Evolutionary conservation across 208 protist genomes (phyloP), one percentile per base, ranked within the genome.

Genomic region (Wallacemonas sp.): DNA sequence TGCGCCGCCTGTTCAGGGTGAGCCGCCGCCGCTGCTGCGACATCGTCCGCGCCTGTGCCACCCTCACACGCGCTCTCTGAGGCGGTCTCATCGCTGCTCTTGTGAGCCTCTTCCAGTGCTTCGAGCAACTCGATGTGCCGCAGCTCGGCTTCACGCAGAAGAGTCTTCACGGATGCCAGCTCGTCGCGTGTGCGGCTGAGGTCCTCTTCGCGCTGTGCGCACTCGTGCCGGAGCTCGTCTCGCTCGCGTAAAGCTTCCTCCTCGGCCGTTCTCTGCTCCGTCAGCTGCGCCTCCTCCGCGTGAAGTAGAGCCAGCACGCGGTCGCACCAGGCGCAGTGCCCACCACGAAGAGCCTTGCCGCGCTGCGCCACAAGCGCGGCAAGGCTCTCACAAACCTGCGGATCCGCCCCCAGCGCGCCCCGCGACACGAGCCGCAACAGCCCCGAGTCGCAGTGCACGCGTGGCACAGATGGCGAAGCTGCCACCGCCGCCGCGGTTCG

Each of bases 341-440:
- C 50, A 2, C 38, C 66, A 13, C 46, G 38, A 41, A 66, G 52
- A 29, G 29, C 22, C 48, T 63, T 53, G n/a, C 58, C 52, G 42
- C 65, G 60, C 36, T 81, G 69, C 13, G 68, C 64, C 29, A 81
- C 63, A 13, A 63, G 57, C 30, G 66, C 76, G 12, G 53, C 48
- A n/a, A 81, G 12, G 24, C 66, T 66, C 15, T 68, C 62, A 22
- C 41, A 42, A 3, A 71, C 46, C 13, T 64, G 50, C 6, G 48
- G 45, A 53, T 81, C 66, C 1, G 33, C 66, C 0, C 61, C 38
- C 6, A 66, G 61, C 33, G 76, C 64, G 46, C 63, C 66, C 32
- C 58, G 63, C 1, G 57, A 60, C 15, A 68, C 53, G 41, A 70
- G 48, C 2, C 41, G 64, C 59, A 68, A 38, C 29, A 73, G 34